Percentiles rank a stretch among this genome's conserved stretches.
phyloP scores from a whole-genome alignment of 768 basidiomycete species.

The Pisolithus tinctorius region DNA sequence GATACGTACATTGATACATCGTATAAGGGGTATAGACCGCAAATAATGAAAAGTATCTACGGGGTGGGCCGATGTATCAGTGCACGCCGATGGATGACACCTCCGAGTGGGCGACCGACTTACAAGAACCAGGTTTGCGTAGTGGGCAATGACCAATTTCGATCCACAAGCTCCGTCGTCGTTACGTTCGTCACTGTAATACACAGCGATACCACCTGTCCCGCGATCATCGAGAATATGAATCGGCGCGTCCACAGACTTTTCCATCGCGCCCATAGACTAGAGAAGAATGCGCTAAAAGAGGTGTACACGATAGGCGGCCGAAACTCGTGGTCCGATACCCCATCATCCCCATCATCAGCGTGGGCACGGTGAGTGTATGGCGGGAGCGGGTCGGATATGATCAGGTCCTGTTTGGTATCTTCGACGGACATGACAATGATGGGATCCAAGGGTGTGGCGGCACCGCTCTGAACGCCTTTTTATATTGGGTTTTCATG shows the following conservation, averaged over 20 bases:
- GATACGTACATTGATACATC: conserved; percentile 69
- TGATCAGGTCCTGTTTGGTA: conserved; percentile 13
- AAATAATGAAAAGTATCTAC: conserved; percentile 74
- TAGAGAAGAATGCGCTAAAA: conserved; percentile 41
- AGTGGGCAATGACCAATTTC: conserved; percentile 70
- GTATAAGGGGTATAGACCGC: conserved; percentile 81
- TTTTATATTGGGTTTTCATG: neutral
- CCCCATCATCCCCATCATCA: neutral
- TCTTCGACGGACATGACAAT: conserved; percentile 16
- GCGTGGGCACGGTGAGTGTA: neutral
- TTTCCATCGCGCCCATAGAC: conserved; percentile 53
- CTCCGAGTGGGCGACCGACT: conserved; percentile 20
- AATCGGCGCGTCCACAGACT: conserved; percentile 79
- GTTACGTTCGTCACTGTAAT: conserved; percentile 87
- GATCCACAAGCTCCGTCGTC: conserved; percentile 65
- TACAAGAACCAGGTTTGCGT: conserved; percentile 84
- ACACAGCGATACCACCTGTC: conserved; percentile 80
- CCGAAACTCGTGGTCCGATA: conserved; percentile 18
- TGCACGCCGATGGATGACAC: neutral
- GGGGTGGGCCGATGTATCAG: neutral
- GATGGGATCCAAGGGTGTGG: neutral
- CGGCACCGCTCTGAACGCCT: neutral
- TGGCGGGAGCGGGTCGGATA: conserved; percentile 7
- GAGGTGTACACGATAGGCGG: conserved; percentile 68
- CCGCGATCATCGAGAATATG: conserved; percentile 60